Evolutionary conservation across 805 yeast species (phyloP).

Genomic region (Candida chauliodis): DNA sequence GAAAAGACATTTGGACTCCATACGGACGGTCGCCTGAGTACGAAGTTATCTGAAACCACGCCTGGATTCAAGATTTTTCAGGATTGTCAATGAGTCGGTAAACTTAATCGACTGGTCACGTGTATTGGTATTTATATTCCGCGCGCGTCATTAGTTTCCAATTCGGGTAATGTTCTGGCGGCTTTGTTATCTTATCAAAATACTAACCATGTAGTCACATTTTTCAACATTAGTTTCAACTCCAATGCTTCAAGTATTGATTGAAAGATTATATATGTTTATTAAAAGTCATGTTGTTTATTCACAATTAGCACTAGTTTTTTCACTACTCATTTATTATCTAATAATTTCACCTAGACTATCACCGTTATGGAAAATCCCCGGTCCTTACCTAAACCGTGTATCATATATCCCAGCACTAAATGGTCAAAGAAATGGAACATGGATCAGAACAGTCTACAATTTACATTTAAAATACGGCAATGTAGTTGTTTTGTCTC

Average conservation of each 20-base stretch:
- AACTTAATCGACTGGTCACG: no score
- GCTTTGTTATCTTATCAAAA: not conserved
- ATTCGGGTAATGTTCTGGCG: not conserved
- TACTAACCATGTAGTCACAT: not conserved
- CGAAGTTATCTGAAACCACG: no score
- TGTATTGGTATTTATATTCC: not conserved
- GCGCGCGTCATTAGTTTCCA: not conserved
- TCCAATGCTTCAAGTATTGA: not conserved
- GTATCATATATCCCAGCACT: conserved; percentile 35
- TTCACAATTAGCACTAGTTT: not conserved
- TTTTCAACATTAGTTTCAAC: not conserved
- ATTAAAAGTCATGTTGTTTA: not conserved
- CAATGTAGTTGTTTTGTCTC: conserved; percentile 57
- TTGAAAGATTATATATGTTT: not conserved
- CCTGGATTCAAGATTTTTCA: no score
- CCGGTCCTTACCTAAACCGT: conserved; percentile 57
- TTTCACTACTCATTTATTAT: conserved; percentile 20
- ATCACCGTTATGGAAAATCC: conserved; percentile 49
- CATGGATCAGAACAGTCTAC: conserved; percentile 41
- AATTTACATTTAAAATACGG: conserved; percentile 55
- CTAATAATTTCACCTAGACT: conserved; percentile 44
- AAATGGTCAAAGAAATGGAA: conserved; percentile 42
- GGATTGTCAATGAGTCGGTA: no score
- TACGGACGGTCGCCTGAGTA: no score
- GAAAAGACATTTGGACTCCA: no score